phyloP scores from a whole-genome alignment of 2,329 filamentous ascomycete genomes.

The Ascochyta fabae region DNA sequence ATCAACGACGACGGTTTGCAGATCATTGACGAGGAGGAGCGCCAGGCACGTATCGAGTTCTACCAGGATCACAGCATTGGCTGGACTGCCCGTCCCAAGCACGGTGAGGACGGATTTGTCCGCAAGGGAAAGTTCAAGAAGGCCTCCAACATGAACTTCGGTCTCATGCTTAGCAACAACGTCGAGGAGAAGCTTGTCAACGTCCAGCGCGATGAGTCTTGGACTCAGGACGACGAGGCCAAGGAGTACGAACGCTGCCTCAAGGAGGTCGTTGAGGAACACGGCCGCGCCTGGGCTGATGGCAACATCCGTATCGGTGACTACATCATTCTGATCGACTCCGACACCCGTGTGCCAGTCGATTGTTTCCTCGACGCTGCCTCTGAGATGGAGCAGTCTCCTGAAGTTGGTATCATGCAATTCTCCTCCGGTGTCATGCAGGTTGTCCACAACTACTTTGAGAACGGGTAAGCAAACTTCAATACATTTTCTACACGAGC shows the following conservation, averaged over 20 bases:
- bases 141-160: constrained; percentile 76
- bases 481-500: neutral
- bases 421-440: constrained; percentile 78
- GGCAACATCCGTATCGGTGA: constrained; percentile 85
- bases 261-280: constrained; percentile 69
- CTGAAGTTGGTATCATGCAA: constrained; percentile 79
- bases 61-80: constrained; percentile 57
- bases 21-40: constrained; percentile 58
- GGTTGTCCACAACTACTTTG: constrained; percentile 72
- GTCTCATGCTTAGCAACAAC: constrained; percentile 65
- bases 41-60: constrained; percentile 52
- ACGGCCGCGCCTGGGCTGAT: constrained; percentile 78
- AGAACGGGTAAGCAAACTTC: constrained; percentile 58
- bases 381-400: constrained; percentile 79
- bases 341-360: constrained; percentile 76
- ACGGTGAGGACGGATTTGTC: constrained; percentile 36
- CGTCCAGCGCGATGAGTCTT: constrained; percentile 44
- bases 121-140: constrained; percentile 41
- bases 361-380: constrained; percentile 79
- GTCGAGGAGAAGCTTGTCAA: constrained; percentile 64
- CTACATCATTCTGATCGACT: constrained; percentile 76
- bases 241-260: constrained; percentile 47
- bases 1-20: constrained; percentile 72
- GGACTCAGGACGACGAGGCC: constrained; percentile 39
- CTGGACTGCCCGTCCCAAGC: constrained; percentile 54